phyloP scores from a whole-genome alignment of 768 basidiomycete genomes.

The Pulveroboletus sp. region DNA sequence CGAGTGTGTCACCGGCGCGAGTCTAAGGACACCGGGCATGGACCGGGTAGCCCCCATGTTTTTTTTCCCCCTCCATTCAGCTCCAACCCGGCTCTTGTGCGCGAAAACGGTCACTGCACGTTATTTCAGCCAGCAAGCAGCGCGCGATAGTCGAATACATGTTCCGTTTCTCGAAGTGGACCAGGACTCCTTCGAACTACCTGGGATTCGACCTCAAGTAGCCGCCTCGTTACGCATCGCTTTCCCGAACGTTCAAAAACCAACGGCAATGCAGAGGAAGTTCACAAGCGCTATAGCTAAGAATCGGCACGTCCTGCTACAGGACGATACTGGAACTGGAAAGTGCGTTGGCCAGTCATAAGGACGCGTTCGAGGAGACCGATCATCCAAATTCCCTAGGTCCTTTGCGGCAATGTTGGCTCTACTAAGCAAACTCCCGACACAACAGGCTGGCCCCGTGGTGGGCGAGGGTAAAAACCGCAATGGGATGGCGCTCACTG shows the following conservation, averaged over 20 bases:
- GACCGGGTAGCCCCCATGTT: slow-evolving; percentile 26
- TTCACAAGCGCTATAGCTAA: slow-evolving; percentile 59
- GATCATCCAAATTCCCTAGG: slow-evolving; percentile 33
- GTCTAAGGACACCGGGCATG: not conserved
- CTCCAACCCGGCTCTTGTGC: slow-evolving; percentile 17
- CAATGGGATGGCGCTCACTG: slow-evolving; percentile 37
- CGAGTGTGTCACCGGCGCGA: not conserved
- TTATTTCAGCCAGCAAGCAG: slow-evolving; percentile 25
- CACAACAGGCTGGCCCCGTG: slow-evolving; percentile 16
- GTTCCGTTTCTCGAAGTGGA: not conserved
- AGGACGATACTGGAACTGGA: slow-evolving; percentile 72
- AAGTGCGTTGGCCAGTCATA: slow-evolving; percentile 47
- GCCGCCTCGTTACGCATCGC: slow-evolving; percentile 47
- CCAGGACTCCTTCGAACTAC: slow-evolving; percentile 39
- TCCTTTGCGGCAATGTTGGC: slow-evolving; percentile 70
- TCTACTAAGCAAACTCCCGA: slow-evolving; percentile 52
- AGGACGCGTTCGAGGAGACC: not conserved
- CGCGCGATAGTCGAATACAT: not conserved
- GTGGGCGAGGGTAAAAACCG: slow-evolving; percentile 15
- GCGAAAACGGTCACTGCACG: slow-evolving; percentile 20
- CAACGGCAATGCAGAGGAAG: slow-evolving; percentile 54
- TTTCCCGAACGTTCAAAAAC: slow-evolving; percentile 55
- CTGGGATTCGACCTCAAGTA: slow-evolving; percentile 50
- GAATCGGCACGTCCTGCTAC: slow-evolving; percentile 58
- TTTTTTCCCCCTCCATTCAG: slow-evolving; percentile 10